phyloP scores from a whole-genome alignment of 2,329 filamentous ascomycete genomes.

The Huntiella moniliformis region DNA sequence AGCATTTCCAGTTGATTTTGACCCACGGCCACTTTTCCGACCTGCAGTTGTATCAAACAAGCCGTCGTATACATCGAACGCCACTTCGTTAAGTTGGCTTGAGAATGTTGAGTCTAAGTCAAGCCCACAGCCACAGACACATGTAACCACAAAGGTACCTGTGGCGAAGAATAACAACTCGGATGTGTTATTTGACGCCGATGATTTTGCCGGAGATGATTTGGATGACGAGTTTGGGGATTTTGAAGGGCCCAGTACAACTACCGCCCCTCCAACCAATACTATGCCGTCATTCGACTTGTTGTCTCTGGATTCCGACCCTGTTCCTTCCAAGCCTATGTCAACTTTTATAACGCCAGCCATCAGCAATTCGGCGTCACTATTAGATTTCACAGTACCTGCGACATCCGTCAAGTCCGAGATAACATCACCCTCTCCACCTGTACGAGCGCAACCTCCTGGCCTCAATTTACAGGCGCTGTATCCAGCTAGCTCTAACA shows the following conservation, averaged over 20 bases:
- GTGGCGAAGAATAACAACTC: constrained; percentile 18
- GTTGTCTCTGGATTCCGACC: constrained; percentile 20
- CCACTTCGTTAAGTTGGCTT: neutral
- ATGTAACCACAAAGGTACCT: too few relatives aligned
- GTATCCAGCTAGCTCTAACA: constrained; percentile 1
- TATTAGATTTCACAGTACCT: neutral
- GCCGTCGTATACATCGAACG: constrained; percentile 8
- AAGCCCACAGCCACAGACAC: too few relatives aligned
- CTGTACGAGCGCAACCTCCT: neutral
- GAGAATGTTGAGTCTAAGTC: constrained; percentile 11
- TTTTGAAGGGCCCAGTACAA: constrained; percentile 20
- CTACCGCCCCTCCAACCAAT: neutral
- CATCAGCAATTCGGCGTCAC: neutral
- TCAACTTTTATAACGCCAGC: neutral
- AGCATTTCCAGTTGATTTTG: too few relatives aligned
- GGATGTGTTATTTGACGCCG: constrained; percentile 49
- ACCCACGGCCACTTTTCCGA: too few relatives aligned
- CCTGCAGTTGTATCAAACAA: neutral
- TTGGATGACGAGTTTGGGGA: constrained; percentile 27
- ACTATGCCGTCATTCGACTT: constrained; percentile 22
- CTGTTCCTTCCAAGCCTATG: neutral
- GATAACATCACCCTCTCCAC: neutral
- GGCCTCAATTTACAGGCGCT: neutral
- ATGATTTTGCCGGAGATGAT: constrained; percentile 26
- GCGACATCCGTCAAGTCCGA: neutral